These are phyloP conservation scores for Daldinia loculata DNA, from an alignment of 495 filamentous ascomycete species.

Conservation along the genomic window DNA sequence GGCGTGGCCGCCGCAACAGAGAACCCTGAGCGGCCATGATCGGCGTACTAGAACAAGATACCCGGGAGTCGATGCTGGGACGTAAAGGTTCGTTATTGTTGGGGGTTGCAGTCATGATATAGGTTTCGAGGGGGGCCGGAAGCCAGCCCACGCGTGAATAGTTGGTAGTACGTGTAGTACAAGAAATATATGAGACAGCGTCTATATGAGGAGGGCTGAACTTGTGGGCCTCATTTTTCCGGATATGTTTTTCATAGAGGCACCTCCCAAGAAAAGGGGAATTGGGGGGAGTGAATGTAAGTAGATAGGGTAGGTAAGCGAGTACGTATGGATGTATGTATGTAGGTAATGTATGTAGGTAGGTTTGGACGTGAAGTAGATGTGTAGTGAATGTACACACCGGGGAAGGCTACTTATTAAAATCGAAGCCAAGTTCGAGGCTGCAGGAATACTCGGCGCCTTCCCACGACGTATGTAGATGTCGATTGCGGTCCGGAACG, in stretches of 20 bases:
- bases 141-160: slow-evolving; percentile 39
- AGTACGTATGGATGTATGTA: slow-evolving; percentile 21
- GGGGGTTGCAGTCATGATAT: slow-evolving; percentile 50
- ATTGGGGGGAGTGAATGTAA: slow-evolving; percentile 37
- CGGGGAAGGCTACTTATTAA: slow-evolving; percentile 46
- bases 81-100: slow-evolving; percentile 41
- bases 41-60: slow-evolving; percentile 42
- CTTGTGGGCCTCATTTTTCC: slow-evolving; percentile 48
- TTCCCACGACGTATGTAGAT: slow-evolving; percentile 46
- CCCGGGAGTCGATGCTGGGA: slow-evolving; percentile 40
- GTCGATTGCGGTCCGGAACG: slow-evolving; percentile 47
- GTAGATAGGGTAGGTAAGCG: slow-evolving; percentile 14
- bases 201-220: slow-evolving; percentile 46
- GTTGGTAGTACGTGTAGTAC: slow-evolving; percentile 38
- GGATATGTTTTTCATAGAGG: slow-evolving; percentile 43
- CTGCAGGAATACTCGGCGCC: slow-evolving; percentile 45
- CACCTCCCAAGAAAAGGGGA: slow-evolving; percentile 42
- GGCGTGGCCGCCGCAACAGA: slow-evolving; percentile 49
- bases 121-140: slow-evolving; percentile 40
- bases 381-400: slow-evolving; percentile 39
- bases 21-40: slow-evolving; percentile 41
- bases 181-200: slow-evolving; percentile 42
- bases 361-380: slow-evolving; percentile 15
- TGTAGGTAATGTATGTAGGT: slow-evolving; percentile 7
- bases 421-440: slow-evolving; percentile 45